Evolutionary conservation across 2,329 filamentous ascomycete genomes (phyloP).

Genomic region (Fusarium sp.): DNA sequence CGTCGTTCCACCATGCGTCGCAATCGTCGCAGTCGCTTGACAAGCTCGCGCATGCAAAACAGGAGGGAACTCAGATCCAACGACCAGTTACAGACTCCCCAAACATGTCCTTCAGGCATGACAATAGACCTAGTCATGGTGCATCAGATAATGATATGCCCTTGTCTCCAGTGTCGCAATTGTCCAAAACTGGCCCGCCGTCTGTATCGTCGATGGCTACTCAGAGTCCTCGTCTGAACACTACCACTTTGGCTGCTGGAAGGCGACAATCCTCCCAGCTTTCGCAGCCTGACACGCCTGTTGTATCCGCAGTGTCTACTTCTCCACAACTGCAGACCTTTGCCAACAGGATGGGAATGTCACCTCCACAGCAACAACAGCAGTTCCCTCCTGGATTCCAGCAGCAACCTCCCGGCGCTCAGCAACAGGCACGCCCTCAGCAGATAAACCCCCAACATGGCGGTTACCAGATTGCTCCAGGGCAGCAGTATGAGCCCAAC

Average conservation of each 20-base stretch:
- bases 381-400: conserved; percentile 22
- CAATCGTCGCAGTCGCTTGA: conserved; percentile 40
- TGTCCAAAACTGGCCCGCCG: conserved; percentile 38
- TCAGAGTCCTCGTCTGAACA: conserved; percentile 43
- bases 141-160: conserved; percentile 27
- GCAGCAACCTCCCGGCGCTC: conserved; percentile 7
- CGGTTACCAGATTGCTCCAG: conserved; percentile 22
- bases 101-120: conserved; percentile 28
- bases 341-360: conserved; percentile 21
- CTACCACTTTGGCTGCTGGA: conserved; percentile 12
- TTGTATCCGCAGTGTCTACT: conserved; percentile 24
- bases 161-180: conserved; percentile 42
- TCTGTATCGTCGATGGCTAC: conserved; percentile 43
- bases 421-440: not conserved
- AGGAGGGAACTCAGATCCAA: conserved; percentile 23
- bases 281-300: conserved; percentile 23
- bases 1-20: conserved; percentile 17
- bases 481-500: conserved; percentile 26
- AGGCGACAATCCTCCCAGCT: conserved; percentile 32
- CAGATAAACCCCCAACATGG: conserved; percentile 9
- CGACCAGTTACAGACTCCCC: conserved; percentile 30
- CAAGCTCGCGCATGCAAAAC: conserved; percentile 21
- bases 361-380: conserved; percentile 28
- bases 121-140: conserved; percentile 12
- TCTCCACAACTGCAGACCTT: conserved; percentile 32